Evolutionary conservation across 2,329 filamentous ascomycete genomes (phyloP).

Genomic region (Chaetoscypha palmicola): DNA sequence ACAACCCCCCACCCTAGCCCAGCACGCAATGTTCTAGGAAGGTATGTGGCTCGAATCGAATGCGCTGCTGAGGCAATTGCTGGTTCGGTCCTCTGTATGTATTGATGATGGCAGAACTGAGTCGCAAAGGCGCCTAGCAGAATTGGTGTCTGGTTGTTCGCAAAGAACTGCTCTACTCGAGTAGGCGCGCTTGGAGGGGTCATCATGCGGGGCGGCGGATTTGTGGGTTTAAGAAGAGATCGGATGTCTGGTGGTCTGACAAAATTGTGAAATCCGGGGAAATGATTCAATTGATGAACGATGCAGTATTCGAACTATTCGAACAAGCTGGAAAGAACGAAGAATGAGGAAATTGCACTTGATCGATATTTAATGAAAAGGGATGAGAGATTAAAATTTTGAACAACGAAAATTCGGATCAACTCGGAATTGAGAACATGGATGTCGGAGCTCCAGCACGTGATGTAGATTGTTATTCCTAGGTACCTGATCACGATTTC

Average conservation of each 20-base stretch:
- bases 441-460: too few relatives aligned
- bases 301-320: neutral
- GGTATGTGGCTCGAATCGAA: conserved; percentile 4
- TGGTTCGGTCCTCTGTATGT: conserved; percentile 17
- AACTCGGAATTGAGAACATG: neutral
- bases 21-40: conserved; percentile 20
- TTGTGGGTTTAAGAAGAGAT: neutral
- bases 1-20: conserved; percentile 24
- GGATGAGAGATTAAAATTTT: neutral
- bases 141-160: conserved; percentile 19
- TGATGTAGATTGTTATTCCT: too few relatives aligned
- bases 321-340: neutral
- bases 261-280: neutral
- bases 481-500: too few relatives aligned
- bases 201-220: conserved; percentile 14
- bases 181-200: conserved; percentile 16
- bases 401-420: neutral
- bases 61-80: conserved; percentile 9
- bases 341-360: neutral
- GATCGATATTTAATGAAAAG: neutral
- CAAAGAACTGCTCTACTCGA: conserved; percentile 19
- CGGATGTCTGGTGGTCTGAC: neutral
- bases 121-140: conserved; percentile 19
- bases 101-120: conserved; percentile 23
- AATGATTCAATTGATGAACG: too few relatives aligned